Conservation (phyloP, 306 rosid species). For the Fragaria iinumae region DNA sequence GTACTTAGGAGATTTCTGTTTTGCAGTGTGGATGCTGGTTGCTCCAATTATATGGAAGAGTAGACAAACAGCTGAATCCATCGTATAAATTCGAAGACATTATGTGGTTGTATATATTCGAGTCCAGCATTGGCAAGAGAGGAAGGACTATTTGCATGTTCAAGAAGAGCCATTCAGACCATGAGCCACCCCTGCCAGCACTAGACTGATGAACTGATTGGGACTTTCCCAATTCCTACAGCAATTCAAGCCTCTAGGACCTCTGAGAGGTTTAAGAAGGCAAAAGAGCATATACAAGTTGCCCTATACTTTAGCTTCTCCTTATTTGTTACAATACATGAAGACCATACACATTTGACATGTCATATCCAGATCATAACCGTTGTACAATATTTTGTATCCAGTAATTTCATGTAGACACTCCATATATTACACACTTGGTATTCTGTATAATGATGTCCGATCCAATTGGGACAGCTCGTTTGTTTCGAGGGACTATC, state of each 20-base stretch:
- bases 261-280: slow-evolving; percentile 7
- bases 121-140: slow-evolving; percentile 21
- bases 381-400: neutral
- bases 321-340: neutral
- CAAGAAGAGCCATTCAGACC: slow-evolving; percentile 19
- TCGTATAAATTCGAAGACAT: neutral
- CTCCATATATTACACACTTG: too few relatives aligned
- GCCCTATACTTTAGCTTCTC: neutral
- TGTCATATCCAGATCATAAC: neutral
- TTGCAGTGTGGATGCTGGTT: slow-evolving; percentile 87
- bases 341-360: neutral
- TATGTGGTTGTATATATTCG: slow-evolving; percentile 12
- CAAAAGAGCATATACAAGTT: slow-evolving; percentile 14
- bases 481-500: too few relatives aligned
- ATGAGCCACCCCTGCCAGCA: slow-evolving; percentile 24
- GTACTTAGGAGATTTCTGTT: slow-evolving; percentile 10
- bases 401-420: neutral
- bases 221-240: neutral
- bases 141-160: slow-evolving; percentile 15
- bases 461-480: too few relatives aligned
- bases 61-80: slow-evolving; percentile 44
- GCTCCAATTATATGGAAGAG: slow-evolving; percentile 75
- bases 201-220: slow-evolving; percentile 21
- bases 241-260: slow-evolving; percentile 7
- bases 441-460: too few relatives aligned